Percentiles rank a stretch among this genome's conserved stretches.
These are phyloP conservation scores for Trichoderma polysporum DNA, from an alignment of 2,329 filamentous ascomycete species.

Conservation along the genomic window DNA sequence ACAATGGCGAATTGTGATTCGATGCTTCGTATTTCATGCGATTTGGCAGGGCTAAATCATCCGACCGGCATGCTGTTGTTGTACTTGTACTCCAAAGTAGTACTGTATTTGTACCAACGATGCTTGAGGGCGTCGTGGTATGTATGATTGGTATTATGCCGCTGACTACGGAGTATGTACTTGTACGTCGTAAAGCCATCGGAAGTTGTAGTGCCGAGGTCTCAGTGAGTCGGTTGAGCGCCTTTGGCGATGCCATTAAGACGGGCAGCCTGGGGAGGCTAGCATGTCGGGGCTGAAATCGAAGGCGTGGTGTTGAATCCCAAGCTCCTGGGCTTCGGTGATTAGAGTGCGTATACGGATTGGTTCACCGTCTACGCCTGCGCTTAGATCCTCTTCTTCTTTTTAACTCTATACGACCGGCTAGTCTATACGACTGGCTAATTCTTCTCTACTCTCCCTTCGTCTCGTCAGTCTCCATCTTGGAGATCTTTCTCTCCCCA, in stretches of 20 bases:
- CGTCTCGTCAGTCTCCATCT: not conserved
- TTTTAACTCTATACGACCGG: not conserved
- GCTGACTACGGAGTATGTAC: too few relatives aligned
- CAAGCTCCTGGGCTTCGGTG: not conserved
- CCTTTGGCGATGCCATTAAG: not conserved
- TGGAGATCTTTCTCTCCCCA: not conserved
- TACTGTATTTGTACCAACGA: not conserved
- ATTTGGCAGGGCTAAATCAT: not conserved
- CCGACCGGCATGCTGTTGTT: too few relatives aligned
- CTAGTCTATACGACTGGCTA: not conserved
- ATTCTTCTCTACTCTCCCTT: not conserved
- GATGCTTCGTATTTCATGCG: conserved; percentile 9
- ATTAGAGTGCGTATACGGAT: not conserved
- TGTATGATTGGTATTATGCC: too few relatives aligned
- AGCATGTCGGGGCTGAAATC: not conserved
- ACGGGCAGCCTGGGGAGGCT: not conserved
- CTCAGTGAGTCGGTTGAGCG: not conserved
- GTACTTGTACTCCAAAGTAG: too few relatives aligned
- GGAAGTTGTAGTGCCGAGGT: not conserved
- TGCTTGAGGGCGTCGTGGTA: not conserved
- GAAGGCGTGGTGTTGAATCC: not conserved
- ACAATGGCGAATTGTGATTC: conserved; percentile 3
- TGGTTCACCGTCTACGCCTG: not conserved
- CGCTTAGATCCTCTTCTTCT: not conserved
- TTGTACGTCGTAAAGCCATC: too few relatives aligned